Evolutionary conservation across 176 grass and related monocot species (phyloP).

Genomic region (Cymbopogon citratus): DNA sequence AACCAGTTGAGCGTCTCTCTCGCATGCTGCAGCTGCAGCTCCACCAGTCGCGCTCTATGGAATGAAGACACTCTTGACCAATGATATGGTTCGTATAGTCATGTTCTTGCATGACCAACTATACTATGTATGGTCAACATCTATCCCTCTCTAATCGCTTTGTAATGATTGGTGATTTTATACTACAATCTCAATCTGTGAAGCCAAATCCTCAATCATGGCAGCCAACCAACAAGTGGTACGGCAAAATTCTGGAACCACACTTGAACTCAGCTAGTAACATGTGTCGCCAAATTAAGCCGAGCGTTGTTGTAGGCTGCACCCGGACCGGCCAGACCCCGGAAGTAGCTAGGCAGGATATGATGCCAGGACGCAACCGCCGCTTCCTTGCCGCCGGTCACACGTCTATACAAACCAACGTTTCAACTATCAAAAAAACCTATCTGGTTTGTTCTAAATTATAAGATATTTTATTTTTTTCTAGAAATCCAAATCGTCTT

Average conservation of each 20-base stretch:
- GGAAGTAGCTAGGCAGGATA: too few species aligned
- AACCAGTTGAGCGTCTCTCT: neutral
- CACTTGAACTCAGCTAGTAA: neutral
- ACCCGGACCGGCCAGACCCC: neutral
- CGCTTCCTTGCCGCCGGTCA: too few species aligned
- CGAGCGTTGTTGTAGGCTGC: neutral
- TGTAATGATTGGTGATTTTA: neutral
- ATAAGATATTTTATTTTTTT: too few species aligned
- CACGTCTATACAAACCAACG: too few species aligned
- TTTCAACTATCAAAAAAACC: too few species aligned
- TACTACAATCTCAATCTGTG: neutral
- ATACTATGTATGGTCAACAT: too few species aligned
- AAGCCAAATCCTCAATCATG: too few species aligned
- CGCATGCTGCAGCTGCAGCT: neutral
- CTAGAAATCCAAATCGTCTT: too few species aligned
- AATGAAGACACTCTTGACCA: neutral
- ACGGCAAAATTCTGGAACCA: too few species aligned
- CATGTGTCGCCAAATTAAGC: neutral
- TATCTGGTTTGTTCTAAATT: too few species aligned
- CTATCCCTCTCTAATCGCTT: neutral
- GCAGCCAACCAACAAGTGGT: neutral
- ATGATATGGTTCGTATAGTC: neutral
- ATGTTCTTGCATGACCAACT: neutral
- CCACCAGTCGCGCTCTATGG: neutral
- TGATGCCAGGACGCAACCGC: too few species aligned